Evolutionary conservation across 2,329 filamentous ascomycete genomes (phyloP).

Genomic region (Colletotrichum sp.): DNA sequence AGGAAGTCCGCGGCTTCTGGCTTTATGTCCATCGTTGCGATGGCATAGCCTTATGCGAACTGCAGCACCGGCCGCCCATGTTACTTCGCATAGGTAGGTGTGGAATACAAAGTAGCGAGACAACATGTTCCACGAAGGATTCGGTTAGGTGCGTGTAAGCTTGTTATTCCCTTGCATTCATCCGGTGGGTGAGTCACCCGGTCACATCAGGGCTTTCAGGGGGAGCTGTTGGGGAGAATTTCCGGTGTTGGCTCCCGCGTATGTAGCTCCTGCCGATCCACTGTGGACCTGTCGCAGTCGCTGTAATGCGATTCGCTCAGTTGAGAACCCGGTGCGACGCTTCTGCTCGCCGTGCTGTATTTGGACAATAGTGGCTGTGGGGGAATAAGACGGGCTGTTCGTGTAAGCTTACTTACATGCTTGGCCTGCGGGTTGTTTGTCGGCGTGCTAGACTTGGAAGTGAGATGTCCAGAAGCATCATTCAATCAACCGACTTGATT

Average conservation of each 20-base stretch:
- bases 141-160: background rate
- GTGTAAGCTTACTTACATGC: background rate
- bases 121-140: background rate
- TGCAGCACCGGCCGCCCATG: background rate
- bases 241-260: background rate
- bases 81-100: background rate
- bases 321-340: background rate
- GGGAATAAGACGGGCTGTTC: background rate
- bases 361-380: background rate
- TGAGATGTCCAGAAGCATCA: background rate
- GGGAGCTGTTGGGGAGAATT: background rate
- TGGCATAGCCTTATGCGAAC: background rate
- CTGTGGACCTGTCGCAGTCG: background rate
- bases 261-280: background rate
- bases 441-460: background rate
- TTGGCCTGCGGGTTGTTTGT: background rate
- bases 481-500: rapidly evolving
- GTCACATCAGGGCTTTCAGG: slow-evolving; percentile 4
- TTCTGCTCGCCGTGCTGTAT: background rate
- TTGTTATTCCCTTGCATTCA: background rate
- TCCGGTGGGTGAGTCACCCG: background rate
- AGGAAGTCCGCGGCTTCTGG: background rate
- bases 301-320: background rate
- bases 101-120: background rate
- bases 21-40: background rate